Base-by-base conservation (phyloP, 768 basidiomycete genomes). In the Tricholoma matsutake region DNA sequence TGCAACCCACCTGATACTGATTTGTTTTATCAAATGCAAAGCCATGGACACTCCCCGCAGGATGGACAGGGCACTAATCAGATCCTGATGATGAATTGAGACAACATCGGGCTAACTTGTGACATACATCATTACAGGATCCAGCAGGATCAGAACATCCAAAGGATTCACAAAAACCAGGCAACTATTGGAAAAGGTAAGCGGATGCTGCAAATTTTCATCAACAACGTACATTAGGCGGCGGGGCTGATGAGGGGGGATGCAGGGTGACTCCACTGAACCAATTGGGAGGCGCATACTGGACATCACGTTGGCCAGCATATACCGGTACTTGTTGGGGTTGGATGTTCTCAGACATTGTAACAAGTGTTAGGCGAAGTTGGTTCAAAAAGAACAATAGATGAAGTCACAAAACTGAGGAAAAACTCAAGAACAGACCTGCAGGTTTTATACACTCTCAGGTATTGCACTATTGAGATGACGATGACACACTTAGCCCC, bases 341-440 rank as follows among this genome's bases (percentile, higher is more conserved):
- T 51, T 51, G 47, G 25, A 51, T 51, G 47, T 51, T 51, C 22
- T 51, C 47, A 51, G 47, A 29, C 47, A 51, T 51, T 51, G 47
- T 51, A 51, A 51, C 13, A 9, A 51, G 47, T 51, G 47, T 51
- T 16, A 49, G 45, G 45, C 22, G 11, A 45, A 49, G 45, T 25
- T 51, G 47, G 47, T 51, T 51, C 25, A 29, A 13, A 51, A 51
- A 28, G 47, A 51, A 51, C 28, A 10, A 51, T 25, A 51, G 47
- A 51, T 51, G 5, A 14, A 3, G 2, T 28, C 13, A 16, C 7
- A 2, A 28, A 51, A 51, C 47, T 51, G 47, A 14, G 22, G 47
- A 29, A 47, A 51, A 51, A 49, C 47, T 49, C 10, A 28, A 49
- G 10, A 22, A 22, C 25, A 49, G 22, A 49, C 22, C 47, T 49